Base-by-base conservation (phyloP, 2,329 filamentous ascomycete species). In the Byssothecium circinans region DNA sequence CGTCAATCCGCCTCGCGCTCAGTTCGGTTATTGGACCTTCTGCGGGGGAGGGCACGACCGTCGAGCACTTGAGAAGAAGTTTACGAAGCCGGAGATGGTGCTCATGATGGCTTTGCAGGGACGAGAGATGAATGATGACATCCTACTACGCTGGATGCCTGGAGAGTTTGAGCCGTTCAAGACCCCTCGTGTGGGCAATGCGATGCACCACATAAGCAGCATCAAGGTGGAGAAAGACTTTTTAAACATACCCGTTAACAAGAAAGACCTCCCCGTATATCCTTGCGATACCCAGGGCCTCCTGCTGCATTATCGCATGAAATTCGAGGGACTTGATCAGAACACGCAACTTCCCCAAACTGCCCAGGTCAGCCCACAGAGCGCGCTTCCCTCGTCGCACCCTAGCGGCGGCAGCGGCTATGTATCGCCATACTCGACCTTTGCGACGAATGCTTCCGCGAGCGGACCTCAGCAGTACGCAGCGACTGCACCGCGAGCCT, bases 1-100 rank as follows among this genome's bases (percentile, higher is more conserved):
- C 1, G 10, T 47, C n/a, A 29, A 36, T 15, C 11, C 17, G 10
- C 18, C 11, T 18, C 53, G 49, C 25, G 19, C 36, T 17, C 30
- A 39, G 11, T 34, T 41, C n/a, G 54, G 54, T 11, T 52, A 50
- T 29, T 57, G 51, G 54, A 39, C 19, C 5, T 57, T 57, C 20
- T 17, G 32, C 8, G 17, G 23, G 23, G 23, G 10, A 5, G 12
- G 17, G 4, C 39, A 52, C 23, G 51, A 47, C n/a, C 11, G n/a
- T n/a, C 19, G n/a, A 17, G 54, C 52, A 2, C 44, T 38, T 23
- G 4, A 19, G 7, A 7, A 8, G 5, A 52, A 48, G 8, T 48
- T 50, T 19, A 10, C 18, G 3, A 41, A 17, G 20, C 52, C 54
- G 29, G 54, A 57, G 23, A 17, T 25, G 4, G 17, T 57, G 3